These are phyloP conservation scores for Aureobasidium sp. DNA, from an alignment of 2,329 filamentous ascomycete species.

Conservation along the genomic window DNA sequence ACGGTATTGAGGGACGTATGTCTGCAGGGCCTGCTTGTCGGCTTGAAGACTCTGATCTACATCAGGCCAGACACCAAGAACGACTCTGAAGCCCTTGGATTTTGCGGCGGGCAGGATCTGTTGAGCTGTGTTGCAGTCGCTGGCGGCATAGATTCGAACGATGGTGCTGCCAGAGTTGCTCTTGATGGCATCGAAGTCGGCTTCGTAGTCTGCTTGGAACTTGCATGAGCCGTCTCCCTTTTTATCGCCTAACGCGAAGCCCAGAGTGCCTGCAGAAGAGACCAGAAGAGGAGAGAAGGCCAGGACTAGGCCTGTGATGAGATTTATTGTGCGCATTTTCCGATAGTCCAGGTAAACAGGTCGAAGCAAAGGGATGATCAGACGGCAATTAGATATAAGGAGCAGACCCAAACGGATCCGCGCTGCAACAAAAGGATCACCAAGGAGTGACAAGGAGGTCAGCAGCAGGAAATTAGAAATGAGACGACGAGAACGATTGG, in stretches of 20 bases:
- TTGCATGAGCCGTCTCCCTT: slow-evolving; percentile 57
- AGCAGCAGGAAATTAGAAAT: not conserved
- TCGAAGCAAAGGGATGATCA: slow-evolving; percentile 1
- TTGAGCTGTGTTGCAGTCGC: slow-evolving; percentile 58
- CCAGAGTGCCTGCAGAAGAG: slow-evolving; percentile 44
- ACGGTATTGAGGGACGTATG: slow-evolving; percentile 43
- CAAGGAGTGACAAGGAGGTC: slow-evolving; percentile 3
- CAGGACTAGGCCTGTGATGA: slow-evolving; percentile 23
- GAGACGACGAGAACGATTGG: not conserved
- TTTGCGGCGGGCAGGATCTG: slow-evolving; percentile 60
- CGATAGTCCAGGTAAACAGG: not conserved
- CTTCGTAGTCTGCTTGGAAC: slow-evolving; percentile 53
- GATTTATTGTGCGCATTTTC: slow-evolving; percentile 21
- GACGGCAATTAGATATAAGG: not conserved
- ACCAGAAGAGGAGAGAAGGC: slow-evolving; percentile 23
- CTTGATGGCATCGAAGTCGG: slow-evolving; percentile 57
- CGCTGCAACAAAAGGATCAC: not conserved
- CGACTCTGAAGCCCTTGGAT: slow-evolving; percentile 56
- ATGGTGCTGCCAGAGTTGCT: slow-evolving; percentile 44
- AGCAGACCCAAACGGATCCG: not conserved
- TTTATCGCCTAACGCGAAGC: slow-evolving; percentile 62
- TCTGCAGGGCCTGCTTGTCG: slow-evolving; percentile 54
- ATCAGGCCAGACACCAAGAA: slow-evolving; percentile 66
- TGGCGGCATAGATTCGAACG: slow-evolving; percentile 61
- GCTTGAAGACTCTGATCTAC: slow-evolving; percentile 53